A percentile compares a stretch with the other conserved stretches of the same genome.
These are phyloP conservation scores for Stemphylium lycopersici DNA, from an alignment of 2,329 filamentous ascomycete genomes.

Conservation along the genomic window DNA sequence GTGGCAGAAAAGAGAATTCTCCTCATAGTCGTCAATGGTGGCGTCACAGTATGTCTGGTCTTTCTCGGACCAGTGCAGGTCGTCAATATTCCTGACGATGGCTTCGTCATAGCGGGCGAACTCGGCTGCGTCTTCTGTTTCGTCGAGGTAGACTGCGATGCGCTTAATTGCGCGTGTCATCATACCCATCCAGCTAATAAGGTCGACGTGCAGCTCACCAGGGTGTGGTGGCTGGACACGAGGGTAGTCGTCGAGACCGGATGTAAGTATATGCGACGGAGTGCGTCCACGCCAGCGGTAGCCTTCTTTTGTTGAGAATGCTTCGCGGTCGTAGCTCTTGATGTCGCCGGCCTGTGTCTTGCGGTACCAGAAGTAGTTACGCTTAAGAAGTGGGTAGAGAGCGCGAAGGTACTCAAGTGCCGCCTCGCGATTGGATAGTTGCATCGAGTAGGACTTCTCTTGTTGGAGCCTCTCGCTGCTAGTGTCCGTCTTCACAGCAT, in stretches of 20 bases:
- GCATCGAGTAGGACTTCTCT: constrained; percentile 61
- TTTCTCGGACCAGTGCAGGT: constrained; percentile 88
- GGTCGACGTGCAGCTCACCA: constrained; percentile 91
- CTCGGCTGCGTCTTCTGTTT: constrained; percentile 75
- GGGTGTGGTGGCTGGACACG: constrained; percentile 92
- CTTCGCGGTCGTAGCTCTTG: constrained; percentile 87
- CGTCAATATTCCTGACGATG: constrained; percentile 84
- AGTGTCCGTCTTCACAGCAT: constrained; percentile 50
- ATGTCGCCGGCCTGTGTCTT: constrained; percentile 89
- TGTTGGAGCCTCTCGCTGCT: constrained; percentile 44
- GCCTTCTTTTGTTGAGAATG: constrained; percentile 86
- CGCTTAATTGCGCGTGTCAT: constrained; percentile 86
- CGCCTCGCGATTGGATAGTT: constrained; percentile 70
- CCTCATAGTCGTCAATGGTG: constrained; percentile 93
- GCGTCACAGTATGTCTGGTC: constrained; percentile 90
- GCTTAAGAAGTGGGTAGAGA: constrained; percentile 84
- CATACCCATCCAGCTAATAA: constrained; percentile 97
- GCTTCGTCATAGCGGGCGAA: constrained; percentile 75
- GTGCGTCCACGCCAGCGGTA: constrained; percentile 96
- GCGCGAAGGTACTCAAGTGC: constrained; percentile 74
- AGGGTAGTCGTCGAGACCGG: constrained; percentile 94
- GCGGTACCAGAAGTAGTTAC: constrained; percentile 94
- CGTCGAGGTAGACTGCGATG: constrained; percentile 76
- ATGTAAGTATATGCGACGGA: constrained; percentile 84
- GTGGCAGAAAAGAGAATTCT: constrained; percentile 87